Evolutionary conservation across 495 filamentous ascomycete species (phyloP).

Genomic region (Bacidia gigantensis): DNA sequence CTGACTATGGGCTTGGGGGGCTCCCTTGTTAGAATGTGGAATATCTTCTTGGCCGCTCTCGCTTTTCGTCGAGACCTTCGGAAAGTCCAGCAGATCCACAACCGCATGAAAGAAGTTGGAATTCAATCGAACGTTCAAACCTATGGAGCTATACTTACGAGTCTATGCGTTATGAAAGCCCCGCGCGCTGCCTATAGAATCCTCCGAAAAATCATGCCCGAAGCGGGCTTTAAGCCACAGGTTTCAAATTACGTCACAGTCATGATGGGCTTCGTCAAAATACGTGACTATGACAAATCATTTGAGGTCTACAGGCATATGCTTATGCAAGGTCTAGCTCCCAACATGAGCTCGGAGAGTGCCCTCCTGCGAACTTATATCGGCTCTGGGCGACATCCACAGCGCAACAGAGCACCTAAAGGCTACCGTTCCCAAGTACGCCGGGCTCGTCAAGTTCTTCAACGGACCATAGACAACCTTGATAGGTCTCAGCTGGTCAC

Average conservation of each 20-base stretch:
- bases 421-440: slow-evolving; percentile 4
- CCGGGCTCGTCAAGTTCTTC: slow-evolving; percentile 19
- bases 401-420: slow-evolving; percentile 19
- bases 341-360: slow-evolving; percentile 32
- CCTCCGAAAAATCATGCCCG: slow-evolving; percentile 43
- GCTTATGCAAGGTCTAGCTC: slow-evolving; percentile 29
- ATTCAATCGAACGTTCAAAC: slow-evolving; percentile 56
- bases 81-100: slow-evolving; percentile 44
- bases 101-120: slow-evolving; percentile 42
- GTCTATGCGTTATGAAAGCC: slow-evolving; percentile 45
- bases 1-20: slow-evolving; percentile 28
- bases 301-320: slow-evolving; percentile 41
- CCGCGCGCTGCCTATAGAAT: slow-evolving; percentile 53
- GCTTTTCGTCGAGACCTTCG: slow-evolving; percentile 51
- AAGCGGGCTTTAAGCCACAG: slow-evolving; percentile 42
- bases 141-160: slow-evolving; percentile 59
- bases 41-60: slow-evolving; percentile 54
- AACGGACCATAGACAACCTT: slow-evolving; percentile 21
- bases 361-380: slow-evolving; percentile 31
- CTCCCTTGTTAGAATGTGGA: slow-evolving; percentile 57
- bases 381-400: slow-evolving; percentile 22
- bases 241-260: slow-evolving; percentile 65
- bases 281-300: slow-evolving; percentile 36
- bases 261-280: slow-evolving; percentile 48
- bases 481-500: slow-evolving; percentile 21